A percentile compares a stretch with the other conserved stretches of the same genome.
Conservation (phyloP, 148 eudicot genomes). For the Amaranthus hypochondriacus region DNA sequence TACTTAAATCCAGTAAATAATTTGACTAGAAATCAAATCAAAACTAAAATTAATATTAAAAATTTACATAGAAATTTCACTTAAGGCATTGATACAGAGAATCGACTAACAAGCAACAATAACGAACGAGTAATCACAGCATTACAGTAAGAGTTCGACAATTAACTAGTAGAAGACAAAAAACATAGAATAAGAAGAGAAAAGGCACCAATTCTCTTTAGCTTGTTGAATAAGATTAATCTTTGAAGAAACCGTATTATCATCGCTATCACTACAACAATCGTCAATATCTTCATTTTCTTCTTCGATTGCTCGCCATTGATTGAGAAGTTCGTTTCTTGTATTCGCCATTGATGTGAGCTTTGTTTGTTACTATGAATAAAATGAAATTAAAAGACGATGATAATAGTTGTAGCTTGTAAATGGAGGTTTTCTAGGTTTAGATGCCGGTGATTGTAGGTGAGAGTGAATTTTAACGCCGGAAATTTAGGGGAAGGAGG, state of each 20-base stretch:
- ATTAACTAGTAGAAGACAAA: not conserved
- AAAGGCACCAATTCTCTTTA: conserved; percentile 62
- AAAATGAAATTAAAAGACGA: not conserved
- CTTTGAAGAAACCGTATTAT: conserved; percentile 18
- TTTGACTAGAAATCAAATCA: not conserved
- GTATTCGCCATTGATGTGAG: conserved; percentile 31
- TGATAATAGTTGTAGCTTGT: not conserved
- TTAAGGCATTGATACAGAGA: not conserved
- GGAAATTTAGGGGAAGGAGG: conserved; percentile 1
- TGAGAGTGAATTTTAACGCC: conserved; percentile 5
- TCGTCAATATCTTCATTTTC: conserved; percentile 29
- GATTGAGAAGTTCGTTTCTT: conserved; percentile 57
- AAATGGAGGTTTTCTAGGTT: conserved; percentile 3
- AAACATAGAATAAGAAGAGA: not conserved
- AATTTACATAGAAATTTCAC: no score
- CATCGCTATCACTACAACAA: conserved; percentile 11
- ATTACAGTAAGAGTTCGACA: not conserved
- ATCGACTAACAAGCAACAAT: not conserved
- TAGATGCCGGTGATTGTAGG: not conserved
- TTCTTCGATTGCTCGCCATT: conserved; percentile 79
- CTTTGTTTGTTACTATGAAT: not conserved
- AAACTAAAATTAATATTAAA: not conserved
- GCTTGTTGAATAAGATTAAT: conserved; percentile 48
- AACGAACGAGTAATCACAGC: no score
- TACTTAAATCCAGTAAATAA: no score